These are phyloP conservation scores for Rhodotorula sp. DNA, from an alignment of 1,284 basidiomycete genomes.

Conservation along the genomic window DNA sequence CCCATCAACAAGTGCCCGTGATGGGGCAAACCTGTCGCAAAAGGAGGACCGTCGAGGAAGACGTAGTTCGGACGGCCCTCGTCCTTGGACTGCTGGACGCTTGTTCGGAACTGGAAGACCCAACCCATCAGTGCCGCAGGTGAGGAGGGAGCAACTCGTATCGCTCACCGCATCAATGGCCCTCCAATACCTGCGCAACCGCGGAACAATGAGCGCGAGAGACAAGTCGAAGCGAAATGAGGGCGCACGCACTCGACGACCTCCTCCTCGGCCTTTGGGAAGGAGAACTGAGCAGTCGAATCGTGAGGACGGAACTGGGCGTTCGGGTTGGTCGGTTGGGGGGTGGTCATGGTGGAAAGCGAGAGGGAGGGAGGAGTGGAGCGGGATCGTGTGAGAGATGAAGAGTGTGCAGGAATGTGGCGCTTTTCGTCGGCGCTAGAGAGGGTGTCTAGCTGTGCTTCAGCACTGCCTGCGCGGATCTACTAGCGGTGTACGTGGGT, in stretches of 20 bases:
- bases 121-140: background rate
- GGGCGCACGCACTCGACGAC: constrained; percentile 59
- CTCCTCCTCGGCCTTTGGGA: constrained; percentile 41
- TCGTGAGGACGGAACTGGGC: constrained; percentile 37
- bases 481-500: too few relatives aligned
- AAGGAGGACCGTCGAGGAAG: constrained; percentile 75
- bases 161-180: constrained; percentile 77
- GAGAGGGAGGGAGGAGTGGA: background rate
- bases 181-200: constrained; percentile 60
- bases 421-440: background rate
- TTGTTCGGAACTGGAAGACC: constrained; percentile 69
- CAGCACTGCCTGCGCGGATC: too few relatives aligned
- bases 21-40: constrained; percentile 95
- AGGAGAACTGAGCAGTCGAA: constrained; percentile 26
- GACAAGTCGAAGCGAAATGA: background rate
- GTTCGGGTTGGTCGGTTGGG: constrained; percentile 27
- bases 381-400: background rate
- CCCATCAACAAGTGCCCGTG: constrained; percentile 61
- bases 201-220: background rate
- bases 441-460: background rate
- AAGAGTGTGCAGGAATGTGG: background rate
- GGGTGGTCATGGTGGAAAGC: background rate
- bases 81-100: constrained; percentile 78
- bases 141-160: background rate
- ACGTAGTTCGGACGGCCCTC: constrained; percentile 77